Conservation (phyloP, 257 asterid species). For the Solanum sejunctum region DNA sequence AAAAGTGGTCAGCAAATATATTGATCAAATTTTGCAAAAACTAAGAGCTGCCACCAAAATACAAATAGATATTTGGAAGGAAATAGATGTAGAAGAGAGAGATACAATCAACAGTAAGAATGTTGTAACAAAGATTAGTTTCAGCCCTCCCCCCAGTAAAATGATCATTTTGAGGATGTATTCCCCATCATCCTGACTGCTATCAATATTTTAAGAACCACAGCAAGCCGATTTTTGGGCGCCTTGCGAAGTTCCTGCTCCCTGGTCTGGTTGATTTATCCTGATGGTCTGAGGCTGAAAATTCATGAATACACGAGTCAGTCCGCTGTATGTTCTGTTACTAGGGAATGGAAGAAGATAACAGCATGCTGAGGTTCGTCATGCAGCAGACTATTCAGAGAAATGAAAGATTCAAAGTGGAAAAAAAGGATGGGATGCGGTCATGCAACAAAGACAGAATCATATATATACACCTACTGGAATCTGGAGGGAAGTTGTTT, state of each 20-base stretch:
- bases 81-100: constrained; percentile 21
- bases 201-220: constrained; percentile 37
- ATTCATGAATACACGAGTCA: constrained; percentile 3
- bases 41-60: constrained; percentile 21
- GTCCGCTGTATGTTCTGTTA: background rate
- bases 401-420: background rate
- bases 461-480: background rate
- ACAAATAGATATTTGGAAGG: constrained; percentile 21
- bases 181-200: constrained; percentile 14
- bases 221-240: constrained; percentile 81
- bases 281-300: constrained; percentile 65
- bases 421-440: background rate
- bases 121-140: constrained; percentile 24
- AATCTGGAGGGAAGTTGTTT: background rate
- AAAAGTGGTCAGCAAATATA: background rate
- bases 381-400: background rate
- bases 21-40: constrained; percentile 5
- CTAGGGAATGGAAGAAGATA: background rate
- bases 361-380: background rate
- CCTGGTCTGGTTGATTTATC: constrained; percentile 61
- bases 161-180: constrained; percentile 13
- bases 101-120: constrained; percentile 29
- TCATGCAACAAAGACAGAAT: background rate
- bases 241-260: constrained; percentile 38
- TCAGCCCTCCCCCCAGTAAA: constrained; percentile 20